These are phyloP conservation scores for Roridomyces roridus DNA, from an alignment of 768 basidiomycete species.

Conservation along the genomic window DNA sequence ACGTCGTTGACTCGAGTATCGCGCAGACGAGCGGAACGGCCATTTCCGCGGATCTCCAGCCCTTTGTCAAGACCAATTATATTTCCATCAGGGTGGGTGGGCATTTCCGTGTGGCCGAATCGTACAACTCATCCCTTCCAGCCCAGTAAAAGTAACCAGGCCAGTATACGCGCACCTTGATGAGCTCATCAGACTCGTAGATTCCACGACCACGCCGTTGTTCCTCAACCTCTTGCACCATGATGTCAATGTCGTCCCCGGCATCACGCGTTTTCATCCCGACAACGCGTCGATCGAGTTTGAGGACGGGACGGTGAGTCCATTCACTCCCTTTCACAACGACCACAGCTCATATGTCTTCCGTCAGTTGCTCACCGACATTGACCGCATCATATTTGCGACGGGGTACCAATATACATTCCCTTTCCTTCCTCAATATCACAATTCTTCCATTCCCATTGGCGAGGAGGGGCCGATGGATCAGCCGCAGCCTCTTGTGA, in stretches of 20 bases:
- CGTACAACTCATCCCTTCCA: too few relatives aligned
- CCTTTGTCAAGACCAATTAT: constrained; percentile 25
- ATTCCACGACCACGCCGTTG: constrained; percentile 8
- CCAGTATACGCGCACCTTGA: too few relatives aligned
- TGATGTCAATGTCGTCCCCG: constrained; percentile 30
- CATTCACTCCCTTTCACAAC: too few relatives aligned
- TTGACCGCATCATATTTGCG: constrained; percentile 33
- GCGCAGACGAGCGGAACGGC: constrained; percentile 26
- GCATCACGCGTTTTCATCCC: constrained; percentile 30
- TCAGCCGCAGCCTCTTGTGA: constrained; percentile 25
- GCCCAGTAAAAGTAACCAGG: too few relatives aligned
- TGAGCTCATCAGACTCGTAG: too few relatives aligned
- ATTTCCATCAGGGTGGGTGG: constrained; percentile 13
- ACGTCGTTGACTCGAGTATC: too few relatives aligned
- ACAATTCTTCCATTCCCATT: constrained; percentile 21
- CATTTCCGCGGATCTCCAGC: constrained; percentile 28
- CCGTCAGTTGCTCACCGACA: constrained; percentile 28
- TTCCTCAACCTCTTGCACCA: constrained; percentile 24
- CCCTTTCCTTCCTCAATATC: constrained; percentile 34
- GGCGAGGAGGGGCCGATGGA: too few relatives aligned
- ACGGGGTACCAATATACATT: constrained; percentile 36
- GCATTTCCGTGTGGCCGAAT: too few relatives aligned
- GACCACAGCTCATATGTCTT: too few relatives aligned
- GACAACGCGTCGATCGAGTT: constrained; percentile 26
- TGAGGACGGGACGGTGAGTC: constrained; percentile 29